phyloP scores from a whole-genome alignment of 1,284 basidiomycete species.

The Moesziomyces globuligerus region DNA sequence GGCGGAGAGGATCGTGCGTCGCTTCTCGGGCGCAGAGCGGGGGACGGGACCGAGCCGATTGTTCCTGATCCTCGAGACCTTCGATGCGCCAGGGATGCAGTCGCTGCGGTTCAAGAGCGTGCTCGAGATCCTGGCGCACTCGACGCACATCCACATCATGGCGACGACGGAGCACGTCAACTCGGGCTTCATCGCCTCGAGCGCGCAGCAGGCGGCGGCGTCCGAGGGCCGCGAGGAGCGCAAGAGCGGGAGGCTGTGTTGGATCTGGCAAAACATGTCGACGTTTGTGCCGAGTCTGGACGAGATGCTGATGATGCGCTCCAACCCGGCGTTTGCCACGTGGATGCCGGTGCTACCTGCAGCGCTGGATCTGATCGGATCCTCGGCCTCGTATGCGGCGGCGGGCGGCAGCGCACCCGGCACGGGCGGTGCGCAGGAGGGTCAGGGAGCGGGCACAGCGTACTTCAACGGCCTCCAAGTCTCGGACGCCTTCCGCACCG shows the following conservation, averaged over 20 bases:
- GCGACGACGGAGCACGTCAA: slow-evolving; percentile 46
- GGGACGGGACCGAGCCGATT: slow-evolving; percentile 22
- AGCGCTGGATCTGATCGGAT: slow-evolving; percentile 31
- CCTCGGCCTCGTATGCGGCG: slow-evolving; percentile 7
- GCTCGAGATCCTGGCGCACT: slow-evolving; percentile 25
- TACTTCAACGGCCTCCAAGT: slow-evolving; percentile 39
- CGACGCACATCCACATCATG: slow-evolving; percentile 44
- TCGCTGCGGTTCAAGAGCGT: slow-evolving; percentile 34
- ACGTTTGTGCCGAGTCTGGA: slow-evolving; percentile 34
- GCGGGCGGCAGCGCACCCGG: not conserved
- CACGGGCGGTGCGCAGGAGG: slow-evolving; percentile 3
- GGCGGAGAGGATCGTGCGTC: slow-evolving; percentile 31
- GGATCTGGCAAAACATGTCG: slow-evolving; percentile 52
- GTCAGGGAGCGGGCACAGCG: not conserved
- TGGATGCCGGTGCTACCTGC: slow-evolving; percentile 40
- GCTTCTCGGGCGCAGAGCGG: slow-evolving; percentile 8
- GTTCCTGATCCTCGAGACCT: slow-evolving; percentile 39
- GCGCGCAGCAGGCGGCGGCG: slow-evolving; percentile 10
- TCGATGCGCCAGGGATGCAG: slow-evolving; percentile 47
- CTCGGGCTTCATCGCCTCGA: slow-evolving; percentile 31
- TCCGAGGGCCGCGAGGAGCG: not conserved
- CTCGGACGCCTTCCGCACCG: slow-evolving; percentile 24
- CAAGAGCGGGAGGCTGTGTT: slow-evolving; percentile 13
- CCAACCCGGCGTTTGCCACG: slow-evolving; percentile 35
- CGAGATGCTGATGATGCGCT: slow-evolving; percentile 51